Conservation (phyloP, 2,329 filamentous ascomycete genomes). For the Clathrospora elynae region DNA sequence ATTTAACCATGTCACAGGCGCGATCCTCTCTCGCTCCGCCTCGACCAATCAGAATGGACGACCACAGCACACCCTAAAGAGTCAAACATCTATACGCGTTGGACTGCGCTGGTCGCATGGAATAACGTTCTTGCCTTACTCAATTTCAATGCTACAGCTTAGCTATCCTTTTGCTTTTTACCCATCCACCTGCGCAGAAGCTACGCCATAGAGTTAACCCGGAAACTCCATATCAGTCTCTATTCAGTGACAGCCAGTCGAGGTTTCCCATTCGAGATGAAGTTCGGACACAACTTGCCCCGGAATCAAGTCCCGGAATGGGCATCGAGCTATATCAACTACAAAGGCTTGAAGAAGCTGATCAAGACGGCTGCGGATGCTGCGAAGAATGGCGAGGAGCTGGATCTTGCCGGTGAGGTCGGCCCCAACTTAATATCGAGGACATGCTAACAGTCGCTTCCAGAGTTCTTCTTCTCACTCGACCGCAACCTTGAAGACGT, state of each 20-base stretch:
- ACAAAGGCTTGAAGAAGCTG: constrained; percentile 91
- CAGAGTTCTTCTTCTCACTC: constrained; percentile 96
- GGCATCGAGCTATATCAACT: constrained; percentile 83
- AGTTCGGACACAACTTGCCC: constrained; percentile 64
- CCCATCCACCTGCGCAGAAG: constrained; percentile 17
- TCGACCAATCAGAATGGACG: constrained; percentile 42
- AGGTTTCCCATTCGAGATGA: constrained; percentile 41
- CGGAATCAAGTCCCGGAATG: constrained; percentile 87
- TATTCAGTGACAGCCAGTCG: not conserved
- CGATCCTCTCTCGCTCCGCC: constrained; percentile 26
- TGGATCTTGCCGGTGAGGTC: constrained; percentile 87
- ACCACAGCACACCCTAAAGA: constrained; percentile 30
- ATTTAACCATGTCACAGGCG: constrained; percentile 45
- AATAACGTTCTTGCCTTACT: constrained; percentile 14
- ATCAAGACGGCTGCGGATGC: constrained; percentile 79
- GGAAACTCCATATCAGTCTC: constrained; percentile 3
- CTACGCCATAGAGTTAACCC: not conserved
- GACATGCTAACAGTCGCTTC: constrained; percentile 11
- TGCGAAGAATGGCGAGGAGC: constrained; percentile 70
- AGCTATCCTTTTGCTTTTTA: constrained; percentile 21
- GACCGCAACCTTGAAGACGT: constrained; percentile 98
- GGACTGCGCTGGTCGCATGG: constrained; percentile 26
- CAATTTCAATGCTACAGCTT: constrained; percentile 15
- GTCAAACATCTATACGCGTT: constrained; percentile 27
- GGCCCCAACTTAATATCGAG: not conserved